These are phyloP conservation scores for Perkinsus marinus DNA, from an alignment of 169 alveolate species.

Conservation along the genomic window DNA sequence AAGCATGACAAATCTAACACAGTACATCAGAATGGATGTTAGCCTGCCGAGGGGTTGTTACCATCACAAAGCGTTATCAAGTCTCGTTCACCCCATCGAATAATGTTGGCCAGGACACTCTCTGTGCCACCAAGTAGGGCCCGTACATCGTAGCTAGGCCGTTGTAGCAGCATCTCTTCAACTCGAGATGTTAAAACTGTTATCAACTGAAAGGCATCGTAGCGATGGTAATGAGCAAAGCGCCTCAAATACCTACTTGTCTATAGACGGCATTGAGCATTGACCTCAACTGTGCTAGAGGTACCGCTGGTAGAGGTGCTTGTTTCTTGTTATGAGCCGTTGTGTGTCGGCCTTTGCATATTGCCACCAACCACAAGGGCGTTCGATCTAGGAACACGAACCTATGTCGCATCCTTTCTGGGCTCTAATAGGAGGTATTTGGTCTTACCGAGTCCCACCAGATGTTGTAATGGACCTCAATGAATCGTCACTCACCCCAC, in stretches of 20 bases:
- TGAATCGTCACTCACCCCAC: background rate
- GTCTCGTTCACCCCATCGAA: background rate
- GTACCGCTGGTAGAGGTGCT: background rate
- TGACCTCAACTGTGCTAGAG: background rate
- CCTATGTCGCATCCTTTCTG: background rate
- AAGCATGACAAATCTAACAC: background rate
- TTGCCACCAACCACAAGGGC: background rate
- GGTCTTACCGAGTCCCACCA: background rate
- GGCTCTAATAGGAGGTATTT: background rate
- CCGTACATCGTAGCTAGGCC: background rate
- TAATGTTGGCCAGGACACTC: background rate
- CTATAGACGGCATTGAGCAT: background rate
- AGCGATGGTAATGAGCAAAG: background rate
- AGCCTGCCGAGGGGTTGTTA: too few relatives aligned
- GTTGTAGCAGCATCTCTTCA: background rate
- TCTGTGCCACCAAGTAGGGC: background rate
- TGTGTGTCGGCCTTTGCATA: background rate
- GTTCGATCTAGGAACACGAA: constrained; percentile 1
- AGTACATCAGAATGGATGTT: background rate
- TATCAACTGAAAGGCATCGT: background rate
- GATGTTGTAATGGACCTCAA: background rate
- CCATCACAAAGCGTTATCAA: background rate
- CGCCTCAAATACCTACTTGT: background rate
- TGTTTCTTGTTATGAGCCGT: background rate
- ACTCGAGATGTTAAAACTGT: background rate